Base-by-base conservation (phyloP, 371 early-diverging fungal genomes). In the Pancytospora epiphaga region DNA sequence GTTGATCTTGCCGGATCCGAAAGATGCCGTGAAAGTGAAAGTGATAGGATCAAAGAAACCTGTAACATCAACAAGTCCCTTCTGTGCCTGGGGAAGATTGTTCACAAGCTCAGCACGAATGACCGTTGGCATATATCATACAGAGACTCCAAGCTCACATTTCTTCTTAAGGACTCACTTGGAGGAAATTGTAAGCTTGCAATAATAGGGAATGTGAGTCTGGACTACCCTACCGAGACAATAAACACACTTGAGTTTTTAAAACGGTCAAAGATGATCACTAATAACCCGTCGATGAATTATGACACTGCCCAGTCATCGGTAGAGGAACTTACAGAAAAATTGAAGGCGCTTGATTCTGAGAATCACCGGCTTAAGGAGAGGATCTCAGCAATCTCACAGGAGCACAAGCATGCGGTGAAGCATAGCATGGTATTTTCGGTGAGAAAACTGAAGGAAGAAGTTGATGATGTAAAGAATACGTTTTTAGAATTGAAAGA, bases 1-100 rank as follows among this genome's bases (percentile, higher is more conserved):
- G 86, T 88, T 19, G 88, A 88, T 84, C 75, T 88, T 34, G 88
- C 88, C 47, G 88, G 88, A 77, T 87, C 87, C 58, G 88, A 88
- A 66, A 79, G 85, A 33, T 81, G 84, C 1, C 72, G 78, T 18
- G 76, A 82, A 2, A 85, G 84, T 0, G 82, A 83, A 32, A 83
- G 84, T 52, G 80, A 80, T 50, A 84, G 85, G 40, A 80, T 70
- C 0, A 62, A 69, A 38, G 88, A 88, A 74, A 87, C 87, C 25
- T 78, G 77, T 19, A 83, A 83, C 75, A 88, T 88, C 72, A 88
- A 88, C 77, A 80, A 84, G 60, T 85, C 85, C 1, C 79, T 88
- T 18, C 84, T 86, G 65, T 86, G 81, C 72, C 83, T 88, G 30
- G 87, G 87, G 63, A 84, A 86, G 56, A 85, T 87, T 30, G 87